A percentile compares a stretch with the other conserved stretches of the same genome.
Evolutionary conservation across 2,329 filamentous ascomycete species (phyloP).

Genomic region (Penicillium sp.): DNA sequence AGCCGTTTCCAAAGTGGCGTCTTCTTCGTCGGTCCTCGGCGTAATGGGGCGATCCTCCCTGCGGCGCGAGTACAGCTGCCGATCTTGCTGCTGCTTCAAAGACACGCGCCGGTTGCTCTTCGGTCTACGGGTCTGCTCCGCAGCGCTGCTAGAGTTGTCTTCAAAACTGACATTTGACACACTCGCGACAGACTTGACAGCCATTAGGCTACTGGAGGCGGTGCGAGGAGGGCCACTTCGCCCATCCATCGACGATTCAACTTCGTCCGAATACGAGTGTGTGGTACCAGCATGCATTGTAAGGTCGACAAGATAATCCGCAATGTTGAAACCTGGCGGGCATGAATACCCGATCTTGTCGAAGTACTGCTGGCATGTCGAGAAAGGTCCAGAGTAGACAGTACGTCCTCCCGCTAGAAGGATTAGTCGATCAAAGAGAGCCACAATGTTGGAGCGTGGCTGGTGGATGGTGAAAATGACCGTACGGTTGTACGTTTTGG

Average conservation of each 20-base stretch:
- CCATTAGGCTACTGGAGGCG: constrained; percentile 78
- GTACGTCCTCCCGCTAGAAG: constrained; percentile 82
- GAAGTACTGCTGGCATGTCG: constrained; percentile 85
- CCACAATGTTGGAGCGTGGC: constrained; percentile 95
- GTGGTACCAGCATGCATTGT: constrained; percentile 85
- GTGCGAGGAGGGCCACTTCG: constrained; percentile 59
- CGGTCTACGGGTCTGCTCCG: constrained; percentile 59
- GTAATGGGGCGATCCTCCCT: constrained; percentile 55
- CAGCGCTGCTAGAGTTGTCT: constrained; percentile 57
- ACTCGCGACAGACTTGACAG: constrained; percentile 86
- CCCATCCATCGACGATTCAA: constrained; percentile 50
- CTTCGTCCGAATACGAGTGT: constrained; percentile 51
- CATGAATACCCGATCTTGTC: constrained; percentile 87
- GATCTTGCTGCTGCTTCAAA: constrained; percentile 77
- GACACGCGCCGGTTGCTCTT: constrained; percentile 70
- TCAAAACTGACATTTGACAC: constrained; percentile 69
- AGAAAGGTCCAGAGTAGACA: constrained; percentile 89
- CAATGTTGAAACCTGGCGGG: constrained; percentile 96
- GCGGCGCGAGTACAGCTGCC: constrained; percentile 82
- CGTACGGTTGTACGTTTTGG: constrained; percentile 93
- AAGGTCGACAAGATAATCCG: constrained; percentile 92
- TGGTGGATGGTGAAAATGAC: constrained; percentile 99
- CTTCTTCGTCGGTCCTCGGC: constrained; percentile 60
- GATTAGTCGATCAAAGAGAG: constrained; percentile 89
- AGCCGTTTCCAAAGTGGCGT: constrained; percentile 47